Percentiles rank a stretch among this genome's conserved stretches.
These are phyloP conservation scores for Amniculicola lignicola DNA, from an alignment of 495 filamentous ascomycete genomes.

Conservation along the genomic window DNA sequence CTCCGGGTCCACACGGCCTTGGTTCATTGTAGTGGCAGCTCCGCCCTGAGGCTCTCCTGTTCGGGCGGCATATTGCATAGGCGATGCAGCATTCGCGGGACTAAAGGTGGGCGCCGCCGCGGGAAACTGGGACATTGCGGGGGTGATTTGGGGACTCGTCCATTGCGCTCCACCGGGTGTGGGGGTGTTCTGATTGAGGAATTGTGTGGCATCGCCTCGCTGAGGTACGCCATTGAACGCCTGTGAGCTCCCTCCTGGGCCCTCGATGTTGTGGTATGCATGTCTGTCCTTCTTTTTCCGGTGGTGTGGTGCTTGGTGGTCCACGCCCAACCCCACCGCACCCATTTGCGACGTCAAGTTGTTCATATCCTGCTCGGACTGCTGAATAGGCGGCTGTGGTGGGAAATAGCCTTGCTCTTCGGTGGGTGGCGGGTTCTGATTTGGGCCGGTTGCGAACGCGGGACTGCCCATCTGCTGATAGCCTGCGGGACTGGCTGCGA, in stretches of 20 bases:
- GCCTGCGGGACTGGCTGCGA: conserved; percentile 49
- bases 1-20: conserved; percentile 82
- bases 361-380: conserved; percentile 46
- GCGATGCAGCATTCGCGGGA: conserved; percentile 52
- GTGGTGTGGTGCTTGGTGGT: conserved; percentile 49
- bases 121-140: conserved; percentile 60
- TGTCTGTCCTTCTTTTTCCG: conserved; percentile 91
- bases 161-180: conserved; percentile 42
- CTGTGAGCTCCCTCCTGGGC: conserved; percentile 60
- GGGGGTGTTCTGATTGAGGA: conserved; percentile 54
- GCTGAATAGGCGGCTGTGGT: conserved; percentile 17
- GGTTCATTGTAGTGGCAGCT: conserved; percentile 48
- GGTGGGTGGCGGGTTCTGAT: conserved; percentile 29
- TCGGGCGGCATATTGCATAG: conserved; percentile 58
- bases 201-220: conserved; percentile 59
- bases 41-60: conserved; percentile 38
- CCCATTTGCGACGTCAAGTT: conserved; percentile 85
- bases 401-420: conserved; percentile 39
- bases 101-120: conserved; percentile 56
- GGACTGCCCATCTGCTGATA: conserved; percentile 60
- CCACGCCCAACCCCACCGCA: conserved; percentile 65
- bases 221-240: conserved; percentile 64
- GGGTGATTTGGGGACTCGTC: conserved; percentile 50
- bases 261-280: conserved; percentile 84
- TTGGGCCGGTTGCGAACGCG: conserved; percentile 45